Base-by-base conservation (phyloP, 495 filamentous ascomycete genomes). In the Aspergillus coremiiformis region DNA sequence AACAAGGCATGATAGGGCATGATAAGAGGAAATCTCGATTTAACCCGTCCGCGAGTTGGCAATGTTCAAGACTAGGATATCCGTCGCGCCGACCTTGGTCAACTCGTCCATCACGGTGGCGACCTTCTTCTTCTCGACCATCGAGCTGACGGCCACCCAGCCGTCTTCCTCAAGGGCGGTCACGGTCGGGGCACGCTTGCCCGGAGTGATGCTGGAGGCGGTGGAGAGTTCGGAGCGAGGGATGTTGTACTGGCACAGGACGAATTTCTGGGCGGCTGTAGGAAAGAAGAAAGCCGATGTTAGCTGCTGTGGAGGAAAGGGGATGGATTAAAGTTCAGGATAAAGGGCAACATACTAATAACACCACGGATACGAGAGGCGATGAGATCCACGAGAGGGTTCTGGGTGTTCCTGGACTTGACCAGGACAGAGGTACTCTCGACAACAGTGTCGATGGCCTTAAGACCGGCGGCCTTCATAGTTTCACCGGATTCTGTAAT, bases 191-290 rank as follows among this genome's bases (percentile, higher is more conserved):
- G 93, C 93, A 50, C 94, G 85, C 73, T 95, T 96, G 50, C 93
- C 93, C 0, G 94, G 93, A 0, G 93, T 96, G 67, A 96, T 86
- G 56, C 77, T 78, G 29, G 76, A 81, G n/a, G 84, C 90, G 10
- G 66, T 72, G 1, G 77, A 59, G 27, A 98, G 79, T 50, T 81
- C 75, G 26, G 65, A 45, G 20, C 90, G 84, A 44, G 82, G 75
- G 39, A 97, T 81, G 70, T 98, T 98, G 78, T 96, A 98, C 66
- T 93, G 91, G 73, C 94, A 97, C 43, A 96, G 79, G 26, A 97
- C 87, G 71, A 86, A 96, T 68, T 83, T 84, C 71, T 98, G 87
- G 17, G 93, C 93, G n/a, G 87, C 83, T 86, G 53, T 10, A 33
- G 15, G 10, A 46, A 32, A 21, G 20, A 32, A 43, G 12, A 9